These are phyloP conservation scores for Penicillium nucicola DNA, from an alignment of 495 filamentous ascomycete genomes.

Conservation along the genomic window DNA sequence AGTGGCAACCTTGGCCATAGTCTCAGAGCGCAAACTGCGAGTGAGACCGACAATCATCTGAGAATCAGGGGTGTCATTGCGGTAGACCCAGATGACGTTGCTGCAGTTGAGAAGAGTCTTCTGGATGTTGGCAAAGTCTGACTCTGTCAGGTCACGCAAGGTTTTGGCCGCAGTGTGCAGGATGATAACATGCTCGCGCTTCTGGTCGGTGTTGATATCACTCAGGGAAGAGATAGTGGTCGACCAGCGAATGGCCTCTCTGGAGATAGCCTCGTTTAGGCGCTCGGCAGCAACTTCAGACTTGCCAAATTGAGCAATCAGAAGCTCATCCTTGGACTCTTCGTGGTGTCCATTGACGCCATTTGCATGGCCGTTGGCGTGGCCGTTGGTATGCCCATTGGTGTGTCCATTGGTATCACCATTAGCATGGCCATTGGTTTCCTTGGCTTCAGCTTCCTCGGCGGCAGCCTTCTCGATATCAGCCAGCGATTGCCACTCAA, in stretches of 20 bases:
- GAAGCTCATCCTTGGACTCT: constrained; percentile 1
- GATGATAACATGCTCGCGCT: constrained; percentile 15
- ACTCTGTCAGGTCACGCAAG: constrained; percentile 18
- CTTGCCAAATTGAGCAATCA: constrained; percentile 17
- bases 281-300: constrained; percentile 13
- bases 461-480: background rate
- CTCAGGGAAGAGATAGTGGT: constrained; percentile 8
- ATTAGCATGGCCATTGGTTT: background rate
- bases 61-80: constrained; percentile 41
- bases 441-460: background rate
- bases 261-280: constrained; percentile 3
- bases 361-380: background rate
- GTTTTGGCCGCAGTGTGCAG: constrained; percentile 17
- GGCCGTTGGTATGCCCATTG: constrained; percentile 9
- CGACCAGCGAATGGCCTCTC: constrained; percentile 8
- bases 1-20: constrained; percentile 47
- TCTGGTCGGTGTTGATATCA: constrained; percentile 5
- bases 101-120: constrained; percentile 27
- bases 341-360: background rate
- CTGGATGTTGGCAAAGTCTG: constrained; percentile 19
- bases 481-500: constrained; percentile 27
- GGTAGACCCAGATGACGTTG: constrained; percentile 50
- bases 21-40: constrained; percentile 52
- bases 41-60: constrained; percentile 53
- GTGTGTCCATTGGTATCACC: background rate